Evolutionary conservation across 305 asterid genomes (phyloP), one percentile per base, ranked within the genome.

Genomic region (Stenogyne calaminthoides): DNA sequence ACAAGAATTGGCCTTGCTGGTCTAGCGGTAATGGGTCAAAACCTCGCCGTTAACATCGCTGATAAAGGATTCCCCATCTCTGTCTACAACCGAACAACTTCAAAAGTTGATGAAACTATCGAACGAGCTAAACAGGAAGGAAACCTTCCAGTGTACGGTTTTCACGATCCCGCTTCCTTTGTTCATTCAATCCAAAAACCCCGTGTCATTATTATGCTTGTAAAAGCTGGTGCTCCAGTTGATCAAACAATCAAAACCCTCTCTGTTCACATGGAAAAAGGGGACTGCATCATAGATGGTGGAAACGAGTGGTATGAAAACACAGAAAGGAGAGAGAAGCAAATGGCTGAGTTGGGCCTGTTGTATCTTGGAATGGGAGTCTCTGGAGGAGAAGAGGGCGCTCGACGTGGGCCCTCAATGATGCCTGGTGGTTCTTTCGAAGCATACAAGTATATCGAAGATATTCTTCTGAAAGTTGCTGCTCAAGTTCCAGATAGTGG

Each of bases 221-320:
- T 89, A 59, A 89, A 89, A 78, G 93, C 91, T 14, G 93, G 96
- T 52, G 64, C 83, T 39, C 96, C 93, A 0, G 91, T 89, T 69
- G 96, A 89, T 74, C 85, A 81, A 72, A 89, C 93, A 67, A 87
- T 89, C 70, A 77, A 79, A 73, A 81, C 88, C 46, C 93, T 89
- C 52, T 80, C 89, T 11, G 83, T 84, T 58, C 79, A 73, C 84
- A 80, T 89, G 89, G 96, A 89, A 42, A 84, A 80, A 73, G 96
- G 93, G 37, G 93, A 89, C 79, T 87, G 93, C 79, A 85, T 89
- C 67, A 79, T 87, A 37, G 93, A 89, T 66, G 96, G 93, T 75
- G 96, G 96, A 59, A 89, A 87, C 40, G 96, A 89, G 78, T 89
- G 96, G 96, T 89, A 89, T 47, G 96, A 87, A 74, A 89, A 89